phyloP scores from a whole-genome alignment of 2,329 filamentous ascomycete species.

The Pseudophaeomoniella oleicola region DNA sequence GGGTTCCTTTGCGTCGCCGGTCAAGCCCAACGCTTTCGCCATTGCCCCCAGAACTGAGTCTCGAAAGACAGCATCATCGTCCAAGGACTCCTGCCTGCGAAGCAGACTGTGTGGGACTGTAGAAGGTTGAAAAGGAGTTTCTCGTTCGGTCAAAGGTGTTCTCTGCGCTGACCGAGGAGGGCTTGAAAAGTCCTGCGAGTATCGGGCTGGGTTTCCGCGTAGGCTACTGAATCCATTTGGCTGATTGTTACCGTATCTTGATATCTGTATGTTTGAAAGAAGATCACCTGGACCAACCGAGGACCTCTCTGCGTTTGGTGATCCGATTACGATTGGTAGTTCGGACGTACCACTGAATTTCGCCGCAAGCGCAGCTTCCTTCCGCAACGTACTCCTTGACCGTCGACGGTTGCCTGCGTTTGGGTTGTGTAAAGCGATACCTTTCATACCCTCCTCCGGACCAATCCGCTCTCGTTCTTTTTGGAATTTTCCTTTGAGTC shows the following conservation, averaged over 20 bases:
- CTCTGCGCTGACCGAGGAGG: slow-evolving; percentile 17
- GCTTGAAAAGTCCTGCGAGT: slow-evolving; percentile 28
- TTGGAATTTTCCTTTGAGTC: slow-evolving; percentile 85
- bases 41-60: slow-evolving; percentile 89
- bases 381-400: slow-evolving; percentile 60
- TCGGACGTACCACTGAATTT: slow-evolving; percentile 22
- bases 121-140: slow-evolving; percentile 21
- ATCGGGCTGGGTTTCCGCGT: slow-evolving; percentile 26
- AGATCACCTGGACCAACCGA: slow-evolving; percentile 63
- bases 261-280: slow-evolving; percentile 60
- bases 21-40: slow-evolving; percentile 81
- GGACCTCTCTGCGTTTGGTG: slow-evolving; percentile 16
- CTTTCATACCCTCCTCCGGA: slow-evolving; percentile 71
- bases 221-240: slow-evolving; percentile 20
- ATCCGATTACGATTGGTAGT: background rate
- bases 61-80: slow-evolving; percentile 80
- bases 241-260: slow-evolving; percentile 43
- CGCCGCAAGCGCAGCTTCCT: slow-evolving; percentile 64
- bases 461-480: slow-evolving; percentile 70
- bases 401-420: slow-evolving; percentile 50
- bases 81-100: slow-evolving; percentile 65
- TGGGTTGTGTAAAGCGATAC: slow-evolving; percentile 86
- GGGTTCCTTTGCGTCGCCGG: slow-evolving; percentile 32
- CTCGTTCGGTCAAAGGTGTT: slow-evolving; percentile 29
- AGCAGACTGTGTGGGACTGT: slow-evolving; percentile 20